These are phyloP conservation scores for Verbascum thapsus DNA, from an alignment of 257 asterid species.

Conservation along the genomic window DNA sequence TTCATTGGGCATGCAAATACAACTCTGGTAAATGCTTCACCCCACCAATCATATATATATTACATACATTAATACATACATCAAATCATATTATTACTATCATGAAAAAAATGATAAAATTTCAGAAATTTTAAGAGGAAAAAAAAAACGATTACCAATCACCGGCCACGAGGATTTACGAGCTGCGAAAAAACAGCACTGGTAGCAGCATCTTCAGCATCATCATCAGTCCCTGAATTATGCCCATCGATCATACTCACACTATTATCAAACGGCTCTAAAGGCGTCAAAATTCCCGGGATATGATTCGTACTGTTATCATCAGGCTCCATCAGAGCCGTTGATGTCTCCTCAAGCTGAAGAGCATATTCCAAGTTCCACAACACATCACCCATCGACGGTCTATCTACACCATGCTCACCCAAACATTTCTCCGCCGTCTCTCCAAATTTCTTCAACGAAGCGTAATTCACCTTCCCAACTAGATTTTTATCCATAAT, in stretches of 20 bases:
- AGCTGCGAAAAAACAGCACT: constrained; percentile 81
- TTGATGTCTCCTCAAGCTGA: constrained; percentile 76
- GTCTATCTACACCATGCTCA: constrained; percentile 77
- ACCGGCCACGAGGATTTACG: constrained; percentile 80
- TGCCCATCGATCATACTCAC: constrained; percentile 60
- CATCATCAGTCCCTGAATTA: constrained; percentile 63
- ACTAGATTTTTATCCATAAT: constrained; percentile 64
- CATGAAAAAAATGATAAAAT: constrained; percentile 27
- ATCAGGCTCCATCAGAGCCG: constrained; percentile 64
- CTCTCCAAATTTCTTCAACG: constrained; percentile 77
- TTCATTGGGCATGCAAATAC: constrained; percentile 36
- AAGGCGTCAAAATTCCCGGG: constrained; percentile 49
- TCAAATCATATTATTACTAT: constrained; percentile 26
- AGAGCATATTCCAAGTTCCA: constrained; percentile 84
- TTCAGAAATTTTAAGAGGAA: constrained; percentile 33
- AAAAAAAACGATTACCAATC: constrained; percentile 29
- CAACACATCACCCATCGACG: constrained; percentile 79
- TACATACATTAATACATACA: constrained; percentile 38
- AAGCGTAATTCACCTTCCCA: constrained; percentile 67
- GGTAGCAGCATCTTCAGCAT: constrained; percentile 66
- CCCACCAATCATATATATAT: constrained; percentile 37
- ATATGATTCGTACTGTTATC: constrained; percentile 73
- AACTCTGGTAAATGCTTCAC: constrained; percentile 32
- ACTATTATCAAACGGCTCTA: constrained; percentile 65
- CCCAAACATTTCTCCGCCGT: constrained; percentile 75